Conservation (phyloP, 176 grass and related monocot species). For the Phragmites australis region DNA sequence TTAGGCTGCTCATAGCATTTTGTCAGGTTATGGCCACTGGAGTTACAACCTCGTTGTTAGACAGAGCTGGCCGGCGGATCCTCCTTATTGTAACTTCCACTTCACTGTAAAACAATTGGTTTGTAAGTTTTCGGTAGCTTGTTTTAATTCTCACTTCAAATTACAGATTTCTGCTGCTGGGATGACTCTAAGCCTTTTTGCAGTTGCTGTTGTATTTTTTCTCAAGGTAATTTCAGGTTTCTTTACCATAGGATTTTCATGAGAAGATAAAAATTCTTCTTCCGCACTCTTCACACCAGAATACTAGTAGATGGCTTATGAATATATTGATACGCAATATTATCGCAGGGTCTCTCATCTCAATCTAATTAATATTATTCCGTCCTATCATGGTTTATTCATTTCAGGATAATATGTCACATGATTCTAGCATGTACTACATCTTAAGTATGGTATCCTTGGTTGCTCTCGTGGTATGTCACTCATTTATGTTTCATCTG, state of each 20-base stretch:
- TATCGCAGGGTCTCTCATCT: not conserved
- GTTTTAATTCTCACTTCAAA: slow-evolving; percentile 38
- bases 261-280: not conserved
- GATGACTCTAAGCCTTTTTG: slow-evolving; percentile 86
- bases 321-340: not conserved
- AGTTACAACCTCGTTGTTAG: slow-evolving; percentile 89
- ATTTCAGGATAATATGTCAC: slow-evolving; percentile 59
- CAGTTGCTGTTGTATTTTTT: slow-evolving; percentile 79
- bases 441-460: slow-evolving; percentile 78
- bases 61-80: slow-evolving; percentile 87
- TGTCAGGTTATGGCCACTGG: slow-evolving; percentile 81
- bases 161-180: slow-evolving; percentile 67
- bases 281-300: not conserved
- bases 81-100: slow-evolving; percentile 77
- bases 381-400: slow-evolving; percentile 21
- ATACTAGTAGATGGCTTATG: not conserved
- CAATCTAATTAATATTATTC: not conserved
- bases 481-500: not conserved
- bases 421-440: slow-evolving; percentile 62
- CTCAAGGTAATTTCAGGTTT: slow-evolving; percentile 58
- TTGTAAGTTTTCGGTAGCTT: not conserved
- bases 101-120: slow-evolving; percentile 4
- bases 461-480: slow-evolving; percentile 80
- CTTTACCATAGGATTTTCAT: not conserved
- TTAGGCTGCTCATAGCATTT: slow-evolving; percentile 26